A percentile compares a stretch with the other conserved stretches of the same genome.
These are phyloP conservation scores for Claviceps digitariae DNA, from an alignment of 2,329 filamentous ascomycete species.

Conservation along the genomic window DNA sequence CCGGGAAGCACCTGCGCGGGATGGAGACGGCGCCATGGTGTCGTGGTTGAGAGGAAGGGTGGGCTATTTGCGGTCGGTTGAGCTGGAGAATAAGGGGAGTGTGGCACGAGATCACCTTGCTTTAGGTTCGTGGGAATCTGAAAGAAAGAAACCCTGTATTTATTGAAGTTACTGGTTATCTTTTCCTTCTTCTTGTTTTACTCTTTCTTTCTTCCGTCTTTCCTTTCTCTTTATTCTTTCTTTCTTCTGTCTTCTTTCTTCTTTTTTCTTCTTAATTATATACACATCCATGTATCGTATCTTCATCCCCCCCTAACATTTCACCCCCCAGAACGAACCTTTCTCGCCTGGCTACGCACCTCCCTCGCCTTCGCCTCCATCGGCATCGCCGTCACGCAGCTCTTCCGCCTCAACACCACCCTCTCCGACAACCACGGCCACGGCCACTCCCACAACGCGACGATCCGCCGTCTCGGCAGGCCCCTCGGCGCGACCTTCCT, in stretches of 20 bases:
- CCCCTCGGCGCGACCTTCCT: constrained; percentile 67
- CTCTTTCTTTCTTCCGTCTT: no score
- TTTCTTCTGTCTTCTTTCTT: no score
- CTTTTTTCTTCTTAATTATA: no score
- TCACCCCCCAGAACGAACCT: constrained; percentile 55
- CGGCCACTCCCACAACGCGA: constrained; percentile 22
- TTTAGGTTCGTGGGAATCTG: constrained; percentile 47
- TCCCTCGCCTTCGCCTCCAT: constrained; percentile 72
- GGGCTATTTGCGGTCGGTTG: constrained; percentile 44
- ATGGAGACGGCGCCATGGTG: constrained; percentile 11
- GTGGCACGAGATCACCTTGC: constrained; percentile 74
- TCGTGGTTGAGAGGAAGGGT: constrained; percentile 39
- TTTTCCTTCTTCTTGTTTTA: not conserved
- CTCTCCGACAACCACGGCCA: constrained; percentile 23
- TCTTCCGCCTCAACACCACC: constrained; percentile 68
- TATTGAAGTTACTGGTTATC: no score
- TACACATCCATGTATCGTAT: not conserved
- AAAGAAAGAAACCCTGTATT: no score
- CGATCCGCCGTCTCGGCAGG: constrained; percentile 52
- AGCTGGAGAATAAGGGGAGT: constrained; percentile 76
- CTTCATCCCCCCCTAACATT: no score
- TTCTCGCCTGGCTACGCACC: constrained; percentile 74
- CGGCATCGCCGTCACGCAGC: constrained; percentile 70
- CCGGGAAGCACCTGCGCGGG: not conserved
- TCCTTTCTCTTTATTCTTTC: no score